A percentile compares a stretch with the other conserved stretches of the same genome.
Evolutionary conservation across 495 filamentous ascomycete genomes (phyloP).

Genomic region (Aspergillus indologenus): DNA sequence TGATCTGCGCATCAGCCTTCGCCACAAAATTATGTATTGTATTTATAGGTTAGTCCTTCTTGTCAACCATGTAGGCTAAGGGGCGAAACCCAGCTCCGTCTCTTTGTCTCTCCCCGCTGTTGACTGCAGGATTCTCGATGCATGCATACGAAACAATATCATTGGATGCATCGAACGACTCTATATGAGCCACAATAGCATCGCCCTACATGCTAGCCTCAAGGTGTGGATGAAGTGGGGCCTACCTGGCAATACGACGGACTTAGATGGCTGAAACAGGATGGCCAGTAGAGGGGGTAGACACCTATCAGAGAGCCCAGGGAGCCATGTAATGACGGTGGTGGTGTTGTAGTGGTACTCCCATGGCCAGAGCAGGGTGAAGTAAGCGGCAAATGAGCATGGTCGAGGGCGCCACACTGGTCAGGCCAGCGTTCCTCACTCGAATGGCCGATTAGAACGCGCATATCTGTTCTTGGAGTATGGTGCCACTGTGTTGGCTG

Average conservation of each 20-base stretch:
- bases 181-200: slow-evolving; percentile 1
- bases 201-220: neutral
- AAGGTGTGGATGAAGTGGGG: neutral
- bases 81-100: neutral
- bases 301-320: neutral
- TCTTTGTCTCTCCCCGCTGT: neutral
- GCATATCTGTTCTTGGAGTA: too few species aligned
- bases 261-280: neutral
- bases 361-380: neutral
- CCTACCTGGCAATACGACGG: neutral
- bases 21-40: neutral
- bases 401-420: neutral
- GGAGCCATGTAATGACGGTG: neutral
- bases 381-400: too few species aligned
- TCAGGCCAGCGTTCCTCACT: neutral
- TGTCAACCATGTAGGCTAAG: neutral
- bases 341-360: neutral
- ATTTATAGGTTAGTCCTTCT: neutral
- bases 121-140: neutral
- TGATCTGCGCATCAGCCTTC: neutral
- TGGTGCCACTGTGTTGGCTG: too few species aligned
- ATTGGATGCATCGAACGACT: slow-evolving; percentile 1
- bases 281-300: neutral
- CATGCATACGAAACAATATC: neutral
- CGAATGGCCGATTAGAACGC: too few species aligned